phyloP scores from a whole-genome alignment of 2,329 filamentous ascomycete species.

The Pseudocercospora fijiensis region DNA sequence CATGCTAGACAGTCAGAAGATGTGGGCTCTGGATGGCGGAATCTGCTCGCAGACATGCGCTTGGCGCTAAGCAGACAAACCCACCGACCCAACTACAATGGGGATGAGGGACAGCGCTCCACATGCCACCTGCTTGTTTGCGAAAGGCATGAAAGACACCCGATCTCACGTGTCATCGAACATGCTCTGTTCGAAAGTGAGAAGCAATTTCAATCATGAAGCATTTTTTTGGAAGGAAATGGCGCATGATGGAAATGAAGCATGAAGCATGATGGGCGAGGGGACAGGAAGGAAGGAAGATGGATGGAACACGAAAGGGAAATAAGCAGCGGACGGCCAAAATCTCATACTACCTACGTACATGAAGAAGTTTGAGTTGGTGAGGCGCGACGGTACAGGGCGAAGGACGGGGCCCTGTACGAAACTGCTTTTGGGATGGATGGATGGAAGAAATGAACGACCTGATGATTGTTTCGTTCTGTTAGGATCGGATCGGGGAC shows the following conservation, averaged over 20 bases:
- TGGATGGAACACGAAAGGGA: too few relatives aligned
- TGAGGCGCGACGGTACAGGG: neutral
- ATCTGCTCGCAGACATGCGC: neutral
- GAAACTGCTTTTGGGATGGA: too few relatives aligned
- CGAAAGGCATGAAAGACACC: too few relatives aligned
- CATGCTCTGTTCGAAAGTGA: too few relatives aligned
- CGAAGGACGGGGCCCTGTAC: neutral
- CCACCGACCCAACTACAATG: neutral
- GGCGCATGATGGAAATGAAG: too few relatives aligned
- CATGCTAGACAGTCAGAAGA: neutral
- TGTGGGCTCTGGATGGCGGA: neutral
- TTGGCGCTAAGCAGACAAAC: neutral
- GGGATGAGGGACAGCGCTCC: neutral
- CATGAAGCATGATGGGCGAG: too few relatives aligned
- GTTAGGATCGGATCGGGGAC: neutral
- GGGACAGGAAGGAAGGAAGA: neutral
- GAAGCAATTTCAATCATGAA: too few relatives aligned
- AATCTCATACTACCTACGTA: too few relatives aligned
- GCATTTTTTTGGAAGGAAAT: too few relatives aligned
- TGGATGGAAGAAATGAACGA: neutral
- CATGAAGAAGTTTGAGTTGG: neutral
- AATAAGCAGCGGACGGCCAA: neutral
- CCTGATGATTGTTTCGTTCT: neutral
- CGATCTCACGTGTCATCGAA: too few relatives aligned
- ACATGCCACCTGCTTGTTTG: neutral